These are phyloP conservation scores for Salix koriyanagi DNA, from an alignment of 345 rosid species.

Conservation along the genomic window DNA sequence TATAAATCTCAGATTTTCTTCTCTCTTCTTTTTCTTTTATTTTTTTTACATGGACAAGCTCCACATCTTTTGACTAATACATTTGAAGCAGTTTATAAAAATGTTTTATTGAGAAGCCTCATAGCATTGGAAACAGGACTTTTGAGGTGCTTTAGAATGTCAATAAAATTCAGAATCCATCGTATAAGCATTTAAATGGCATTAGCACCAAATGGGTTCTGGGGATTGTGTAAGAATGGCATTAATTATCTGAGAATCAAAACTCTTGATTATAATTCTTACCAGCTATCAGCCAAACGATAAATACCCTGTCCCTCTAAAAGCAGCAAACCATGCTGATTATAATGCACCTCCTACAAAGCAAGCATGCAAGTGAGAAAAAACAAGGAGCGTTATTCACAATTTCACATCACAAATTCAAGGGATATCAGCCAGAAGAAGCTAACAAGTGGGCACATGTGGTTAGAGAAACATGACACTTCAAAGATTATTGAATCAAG, in stretches of 20 bases:
- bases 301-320: constrained; percentile 90
- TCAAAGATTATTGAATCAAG: neutral
- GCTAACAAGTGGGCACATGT: neutral
- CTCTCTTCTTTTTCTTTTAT: too few species aligned
- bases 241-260: constrained; percentile 9
- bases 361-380: constrained; percentile 1
- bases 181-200: neutral
- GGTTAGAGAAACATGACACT: neutral
- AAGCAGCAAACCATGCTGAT: constrained; percentile 90
- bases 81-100: neutral
- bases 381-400: neutral
- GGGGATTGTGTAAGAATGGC: neutral
- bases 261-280: constrained; percentile 22
- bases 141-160: neutral
- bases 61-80: neutral
- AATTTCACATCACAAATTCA: neutral
- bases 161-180: neutral
- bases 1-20: neutral
- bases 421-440: neutral
- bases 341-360: constrained; percentile 87
- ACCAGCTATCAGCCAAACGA: constrained; percentile 89
- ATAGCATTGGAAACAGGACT: neutral
- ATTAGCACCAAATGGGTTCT: neutral
- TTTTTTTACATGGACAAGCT: neutral
- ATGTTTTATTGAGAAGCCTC: neutral